Conservation (phyloP, 306 rosid genomes). For the Citrullus mucosospermus region DNA sequence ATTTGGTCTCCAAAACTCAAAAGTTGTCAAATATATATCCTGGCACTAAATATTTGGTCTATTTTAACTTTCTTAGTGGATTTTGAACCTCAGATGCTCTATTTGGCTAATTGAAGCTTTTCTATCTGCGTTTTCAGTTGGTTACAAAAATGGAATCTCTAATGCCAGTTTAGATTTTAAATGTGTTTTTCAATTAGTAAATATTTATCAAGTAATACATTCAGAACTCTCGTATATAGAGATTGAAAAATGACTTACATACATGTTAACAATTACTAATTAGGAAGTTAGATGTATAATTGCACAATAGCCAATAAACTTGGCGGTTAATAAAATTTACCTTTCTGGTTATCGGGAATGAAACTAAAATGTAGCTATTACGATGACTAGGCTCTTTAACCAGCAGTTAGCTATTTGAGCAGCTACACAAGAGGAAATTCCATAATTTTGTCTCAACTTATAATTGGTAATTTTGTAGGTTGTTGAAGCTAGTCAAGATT, state of each 20-base stretch:
- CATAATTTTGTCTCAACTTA: background rate
- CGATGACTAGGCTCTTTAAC: background rate
- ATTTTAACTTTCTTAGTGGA: background rate
- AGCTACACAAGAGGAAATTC: background rate
- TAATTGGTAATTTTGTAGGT: constrained; percentile 34
- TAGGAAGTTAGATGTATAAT: background rate
- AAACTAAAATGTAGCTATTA: background rate
- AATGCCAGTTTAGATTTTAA: background rate
- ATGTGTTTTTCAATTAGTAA: background rate
- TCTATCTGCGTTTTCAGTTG: background rate
- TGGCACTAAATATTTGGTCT: background rate
- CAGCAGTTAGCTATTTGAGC: background rate
- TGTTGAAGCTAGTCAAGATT: constrained; percentile 94
- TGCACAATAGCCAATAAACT: background rate
- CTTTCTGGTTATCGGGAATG: background rate
- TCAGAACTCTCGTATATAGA: background rate
- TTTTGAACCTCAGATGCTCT: background rate
- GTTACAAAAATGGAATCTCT: background rate
- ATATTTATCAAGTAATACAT: background rate
- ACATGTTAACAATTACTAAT: background rate
- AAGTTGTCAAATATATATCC: background rate
- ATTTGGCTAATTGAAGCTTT: background rate
- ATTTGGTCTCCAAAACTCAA: background rate
- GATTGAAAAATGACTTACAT: background rate
- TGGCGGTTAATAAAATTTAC: background rate